These are phyloP conservation scores for Castanospermum australe DNA, from an alignment of 306 rosid genomes.

Conservation along the genomic window DNA sequence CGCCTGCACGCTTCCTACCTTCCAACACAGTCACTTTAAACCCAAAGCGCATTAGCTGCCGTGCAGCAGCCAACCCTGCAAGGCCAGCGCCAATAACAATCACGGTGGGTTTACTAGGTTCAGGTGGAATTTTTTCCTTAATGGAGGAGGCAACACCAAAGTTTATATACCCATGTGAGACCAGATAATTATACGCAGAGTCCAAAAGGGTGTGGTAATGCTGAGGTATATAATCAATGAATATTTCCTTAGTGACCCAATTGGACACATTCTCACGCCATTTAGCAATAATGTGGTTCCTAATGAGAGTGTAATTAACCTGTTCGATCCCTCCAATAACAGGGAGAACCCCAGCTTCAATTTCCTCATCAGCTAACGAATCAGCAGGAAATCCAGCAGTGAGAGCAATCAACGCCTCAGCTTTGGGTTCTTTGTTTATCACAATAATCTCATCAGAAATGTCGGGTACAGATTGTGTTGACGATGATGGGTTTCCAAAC, in stretches of 20 bases:
- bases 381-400: slow-evolving; percentile 88
- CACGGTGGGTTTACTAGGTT: slow-evolving; percentile 56
- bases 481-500: slow-evolving; percentile 32
- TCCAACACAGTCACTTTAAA: slow-evolving; percentile 83
- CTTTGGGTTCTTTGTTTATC: slow-evolving; percentile 81
- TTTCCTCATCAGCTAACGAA: slow-evolving; percentile 87
- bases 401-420: slow-evolving; percentile 84
- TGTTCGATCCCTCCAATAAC: slow-evolving; percentile 89
- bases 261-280: slow-evolving; percentile 86
- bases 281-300: slow-evolving; percentile 88
- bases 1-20: slow-evolving; percentile 88
- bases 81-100: slow-evolving; percentile 83
- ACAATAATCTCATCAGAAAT: slow-evolving; percentile 81
- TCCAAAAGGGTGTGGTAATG: slow-evolving; percentile 69
- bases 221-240: slow-evolving; percentile 60
- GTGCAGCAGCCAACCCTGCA: slow-evolving; percentile 87
- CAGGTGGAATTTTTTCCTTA: slow-evolving; percentile 63
- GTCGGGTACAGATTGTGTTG: slow-evolving; percentile 23
- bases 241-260: slow-evolving; percentile 78
- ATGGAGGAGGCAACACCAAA: slow-evolving; percentile 72
- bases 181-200: slow-evolving; percentile 71
- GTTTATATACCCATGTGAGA: slow-evolving; percentile 76
- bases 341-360: slow-evolving; percentile 69
- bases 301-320: slow-evolving; percentile 84
- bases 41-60: slow-evolving; percentile 89